Base-by-base conservation (phyloP, 148 eudicot species). In the Fagopyrum esculentum region DNA sequence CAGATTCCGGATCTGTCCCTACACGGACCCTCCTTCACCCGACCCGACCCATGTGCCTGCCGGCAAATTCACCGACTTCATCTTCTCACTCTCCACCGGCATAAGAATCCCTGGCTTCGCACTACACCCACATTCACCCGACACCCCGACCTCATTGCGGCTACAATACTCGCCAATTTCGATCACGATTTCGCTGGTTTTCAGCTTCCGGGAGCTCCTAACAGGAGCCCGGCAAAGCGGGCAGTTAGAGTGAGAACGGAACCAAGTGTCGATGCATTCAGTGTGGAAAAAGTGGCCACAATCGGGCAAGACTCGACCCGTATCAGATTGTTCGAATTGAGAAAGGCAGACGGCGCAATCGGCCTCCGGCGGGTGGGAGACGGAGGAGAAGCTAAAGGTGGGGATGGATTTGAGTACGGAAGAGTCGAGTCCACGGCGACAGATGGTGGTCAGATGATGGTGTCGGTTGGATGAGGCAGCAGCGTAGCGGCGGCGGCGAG, bases 401-500 rank as follows among this genome's bases (percentile, higher is more conserved):
- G 74, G 74, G 9, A 71, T 22, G 19, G 74, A 45, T 29, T 71
- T 71, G 29, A 71, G 17, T 8, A 71, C 55, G 26, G 54, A 45
- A 15, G 22, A 57, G 64, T 43, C 71, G 6, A 35, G 5, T 64
- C 40, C 10, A 30, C 16, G 87, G 78, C 73, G 76, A 9, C 1
- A 5, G n/a, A 69, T 40, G 44, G 46, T 15, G 26, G 19, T 30
- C 29, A n/a, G 6, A 78, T 90, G 0, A 79, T 75, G 16, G 92
- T 74, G 71, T 93, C 92, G 48, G 77, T 87, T 68, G 78, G 72
- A 49, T 89, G 83, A 5, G 90, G 90, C 10, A 29, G 54, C 6
- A 45, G 88, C 35, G 89, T 89, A 78, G 89, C 26, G 43, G 96
- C 87, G 81, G 84, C 91, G 59, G 78, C 90, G 61, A 93, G 91